Evolutionary conservation across 192 early-diverging fungal species (phyloP).

Genomic region (Kappamyces sp.): DNA sequence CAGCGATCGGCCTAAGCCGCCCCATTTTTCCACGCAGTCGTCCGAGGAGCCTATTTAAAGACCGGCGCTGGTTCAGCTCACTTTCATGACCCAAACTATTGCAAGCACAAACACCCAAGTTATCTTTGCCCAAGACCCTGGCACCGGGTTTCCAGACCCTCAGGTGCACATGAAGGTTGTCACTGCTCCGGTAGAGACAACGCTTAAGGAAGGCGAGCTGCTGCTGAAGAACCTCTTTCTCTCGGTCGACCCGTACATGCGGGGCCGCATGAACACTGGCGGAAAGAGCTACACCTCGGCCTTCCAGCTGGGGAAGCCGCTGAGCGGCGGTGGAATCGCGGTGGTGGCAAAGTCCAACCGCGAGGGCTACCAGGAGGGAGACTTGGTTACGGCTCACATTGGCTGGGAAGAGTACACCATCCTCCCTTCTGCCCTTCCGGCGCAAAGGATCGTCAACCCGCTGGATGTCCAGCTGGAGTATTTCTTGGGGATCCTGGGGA

Average conservation of each 20-base stretch:
- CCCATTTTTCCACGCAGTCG: too few relatives aligned
- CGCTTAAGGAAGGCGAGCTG: constrained; percentile 11
- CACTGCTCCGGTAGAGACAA: neutral
- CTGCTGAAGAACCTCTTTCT: constrained; percentile 59
- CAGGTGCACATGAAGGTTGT: neutral
- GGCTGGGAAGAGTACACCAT: constrained; percentile 58
- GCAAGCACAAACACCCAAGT: constrained; percentile 23
- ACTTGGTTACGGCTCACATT: constrained; percentile 52
- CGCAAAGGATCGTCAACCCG: constrained; percentile 28
- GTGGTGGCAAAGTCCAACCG: constrained; percentile 62
- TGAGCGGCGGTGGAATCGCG: constrained; percentile 54
- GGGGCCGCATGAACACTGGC: constrained; percentile 53
- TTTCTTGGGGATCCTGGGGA: constrained; percentile 66
- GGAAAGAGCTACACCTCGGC: constrained; percentile 37
- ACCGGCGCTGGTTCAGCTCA: too few relatives aligned
- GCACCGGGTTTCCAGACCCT: constrained; percentile 1
- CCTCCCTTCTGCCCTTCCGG: constrained; percentile 20
- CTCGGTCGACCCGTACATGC: constrained; percentile 74
- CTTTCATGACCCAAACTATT: neutral
- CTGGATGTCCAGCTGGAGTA: constrained; percentile 45
- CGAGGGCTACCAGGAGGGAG: constrained; percentile 51
- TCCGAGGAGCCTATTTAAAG: too few relatives aligned
- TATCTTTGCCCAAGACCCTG: constrained; percentile 29
- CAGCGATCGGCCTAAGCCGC: too few relatives aligned
- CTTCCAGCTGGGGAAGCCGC: constrained; percentile 55